These are phyloP conservation scores for Paracamarosporium sp. DNA, from an alignment of 2,329 filamentous ascomycete genomes.

Conservation along the genomic window DNA sequence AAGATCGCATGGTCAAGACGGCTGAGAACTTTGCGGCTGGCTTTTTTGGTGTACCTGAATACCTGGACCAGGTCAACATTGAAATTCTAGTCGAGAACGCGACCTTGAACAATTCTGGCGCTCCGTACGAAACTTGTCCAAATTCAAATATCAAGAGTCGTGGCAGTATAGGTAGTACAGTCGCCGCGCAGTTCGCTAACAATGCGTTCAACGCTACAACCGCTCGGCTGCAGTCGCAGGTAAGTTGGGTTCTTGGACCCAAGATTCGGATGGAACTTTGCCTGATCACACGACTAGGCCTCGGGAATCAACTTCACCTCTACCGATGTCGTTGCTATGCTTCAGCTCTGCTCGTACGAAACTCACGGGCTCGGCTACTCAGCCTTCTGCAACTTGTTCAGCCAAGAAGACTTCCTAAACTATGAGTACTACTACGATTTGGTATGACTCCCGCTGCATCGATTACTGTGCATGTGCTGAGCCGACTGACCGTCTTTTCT, in stretches of 20 bases:
- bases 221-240: constrained; percentile 30
- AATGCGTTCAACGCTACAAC: constrained; percentile 38
- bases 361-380: constrained; percentile 52
- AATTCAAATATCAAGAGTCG: constrained; percentile 35
- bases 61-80: constrained; percentile 34
- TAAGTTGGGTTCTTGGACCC: not conserved
- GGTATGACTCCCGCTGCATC: not conserved
- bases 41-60: constrained; percentile 41
- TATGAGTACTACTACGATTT: constrained; percentile 55
- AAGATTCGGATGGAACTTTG: not conserved
- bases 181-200: constrained; percentile 28
- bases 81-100: constrained; percentile 36
- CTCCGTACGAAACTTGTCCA: constrained; percentile 36
- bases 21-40: constrained; percentile 41
- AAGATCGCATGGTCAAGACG: constrained; percentile 43
- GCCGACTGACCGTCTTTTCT: not conserved
- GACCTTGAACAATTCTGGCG: constrained; percentile 36
- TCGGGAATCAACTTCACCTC: constrained; percentile 38
- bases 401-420: constrained; percentile 51
- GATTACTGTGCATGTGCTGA: not conserved
- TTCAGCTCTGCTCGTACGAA: constrained; percentile 46
- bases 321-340: constrained; percentile 48
- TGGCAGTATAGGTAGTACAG: constrained; percentile 34
- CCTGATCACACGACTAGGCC: constrained; percentile 14
- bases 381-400: constrained; percentile 52